These are phyloP conservation scores for Penicillium sp. DNA, from an alignment of 2,329 filamentous ascomycete genomes.

Conservation along the genomic window DNA sequence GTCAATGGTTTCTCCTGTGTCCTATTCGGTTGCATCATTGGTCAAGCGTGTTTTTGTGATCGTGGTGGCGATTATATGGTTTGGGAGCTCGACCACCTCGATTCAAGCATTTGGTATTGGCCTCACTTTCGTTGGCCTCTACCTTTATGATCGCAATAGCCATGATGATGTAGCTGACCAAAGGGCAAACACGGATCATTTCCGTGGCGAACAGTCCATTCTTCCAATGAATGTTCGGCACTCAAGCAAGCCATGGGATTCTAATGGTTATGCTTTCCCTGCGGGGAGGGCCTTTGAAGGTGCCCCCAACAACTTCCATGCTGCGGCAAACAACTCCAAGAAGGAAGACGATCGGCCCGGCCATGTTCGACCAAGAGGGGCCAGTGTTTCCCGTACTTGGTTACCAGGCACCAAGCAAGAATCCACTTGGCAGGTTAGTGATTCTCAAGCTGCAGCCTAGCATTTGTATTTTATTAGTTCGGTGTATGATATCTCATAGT, in stretches of 20 bases:
- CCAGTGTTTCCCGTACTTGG: conserved; percentile 52
- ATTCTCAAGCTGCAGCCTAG: conserved; percentile 33
- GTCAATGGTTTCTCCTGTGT: conserved; percentile 91
- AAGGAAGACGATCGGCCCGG: conserved; percentile 47
- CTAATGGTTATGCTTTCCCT: conserved; percentile 37
- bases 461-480: conserved; percentile 1
- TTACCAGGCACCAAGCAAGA: conserved; percentile 80
- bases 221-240: conserved; percentile 59
- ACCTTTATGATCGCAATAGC: conserved; percentile 90
- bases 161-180: conserved; percentile 85
- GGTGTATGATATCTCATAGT: conserved; percentile 18
- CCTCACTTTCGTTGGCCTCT: conserved; percentile 87
- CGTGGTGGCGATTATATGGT: conserved; percentile 92
- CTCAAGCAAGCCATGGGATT: conserved; percentile 35
- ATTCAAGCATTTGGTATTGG: conserved; percentile 81
- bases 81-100: conserved; percentile 80
- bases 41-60: conserved; percentile 99
- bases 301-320: conserved; percentile 16
- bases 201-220: conserved; percentile 61
- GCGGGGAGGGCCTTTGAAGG: conserved; percentile 19
- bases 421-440: conserved; percentile 68
- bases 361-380: conserved; percentile 38
- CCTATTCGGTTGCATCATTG: conserved; percentile 91
- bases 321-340: conserved; percentile 29
- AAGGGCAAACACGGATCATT: conserved; percentile 63